Percentiles rank a stretch among this genome's conserved stretches.
phyloP scores from a whole-genome alignment of 1,284 basidiomycete species.

The Cryptococcus sp. region DNA sequence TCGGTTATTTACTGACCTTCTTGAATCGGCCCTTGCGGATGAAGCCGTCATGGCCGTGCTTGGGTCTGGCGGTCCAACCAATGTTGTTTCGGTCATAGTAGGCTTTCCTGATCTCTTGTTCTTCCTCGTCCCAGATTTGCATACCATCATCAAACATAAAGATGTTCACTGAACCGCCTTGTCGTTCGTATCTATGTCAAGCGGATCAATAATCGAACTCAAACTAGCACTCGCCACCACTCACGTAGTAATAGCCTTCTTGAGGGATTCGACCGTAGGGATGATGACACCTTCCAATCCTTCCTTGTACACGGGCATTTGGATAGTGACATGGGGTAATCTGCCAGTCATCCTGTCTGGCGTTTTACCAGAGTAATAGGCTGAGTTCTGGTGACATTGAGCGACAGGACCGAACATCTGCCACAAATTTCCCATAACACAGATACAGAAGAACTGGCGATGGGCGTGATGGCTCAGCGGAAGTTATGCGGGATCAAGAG shows the following conservation, averaged over 20 bases:
- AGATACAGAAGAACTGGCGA: conserved; percentile 53
- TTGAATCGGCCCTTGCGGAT: conserved; percentile 83
- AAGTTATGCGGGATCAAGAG: background rate
- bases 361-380: conserved; percentile 58
- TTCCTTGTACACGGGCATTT: conserved; percentile 69
- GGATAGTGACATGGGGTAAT: conserved; percentile 62
- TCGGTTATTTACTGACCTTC: conserved; percentile 55
- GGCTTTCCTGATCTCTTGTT: conserved; percentile 67
- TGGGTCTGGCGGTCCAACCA: conserved; percentile 78
- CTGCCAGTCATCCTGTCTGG: conserved; percentile 46
- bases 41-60: conserved; percentile 70
- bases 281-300: conserved; percentile 56
- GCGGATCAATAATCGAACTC: too few relatives aligned
- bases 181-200: conserved; percentile 31
- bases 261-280: conserved; percentile 74
- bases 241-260: conserved; percentile 75
- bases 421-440: conserved; percentile 49
- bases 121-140: conserved; percentile 64
- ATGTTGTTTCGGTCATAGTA: conserved; percentile 81
- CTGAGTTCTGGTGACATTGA: conserved; percentile 60
- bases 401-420: conserved; percentile 58
- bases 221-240: conserved; percentile 21
- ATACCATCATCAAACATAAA: conserved; percentile 61
- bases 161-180: conserved; percentile 55
- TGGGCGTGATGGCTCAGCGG: background rate